Evolutionary conservation across 1,139 yeast species (phyloP), one percentile per base, ranked within the genome.

Genomic region (Candida buenavistaensis): DNA sequence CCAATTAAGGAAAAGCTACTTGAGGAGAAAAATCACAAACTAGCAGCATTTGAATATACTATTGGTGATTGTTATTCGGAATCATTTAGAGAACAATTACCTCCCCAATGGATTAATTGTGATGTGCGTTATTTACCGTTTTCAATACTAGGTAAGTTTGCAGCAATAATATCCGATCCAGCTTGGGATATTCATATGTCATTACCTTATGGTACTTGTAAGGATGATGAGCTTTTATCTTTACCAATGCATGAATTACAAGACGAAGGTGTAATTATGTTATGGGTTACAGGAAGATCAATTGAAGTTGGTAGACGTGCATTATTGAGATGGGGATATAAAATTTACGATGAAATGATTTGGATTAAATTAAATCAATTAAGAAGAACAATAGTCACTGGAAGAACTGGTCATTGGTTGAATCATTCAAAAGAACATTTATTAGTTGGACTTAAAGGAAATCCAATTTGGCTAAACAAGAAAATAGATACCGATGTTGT

Each of bases 231-330:
- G 46, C 64, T 90, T 29, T 58, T 82, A 38, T 66, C 77, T 7
- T 64, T 90, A 23, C 82, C 87, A 13, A 72, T 90, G 57, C 72
- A 76, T 27, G 63, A 72, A 30, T 64, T 90, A 26, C 97, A 89
- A 56, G 81, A 78, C 37, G 95, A 87, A 53, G 97, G 97, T 0
- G 63, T 90, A 3, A 63, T 88, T 34, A 70, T 89, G 44, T 68
- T 90, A 20, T 90, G 97, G 97, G 97, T 89, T 4, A 90, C 97
- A 1, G 97, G 97, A 0, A 70, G 97, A 32, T 89, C 96, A 4
- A 80, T 88, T 44, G 97, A 90, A 48, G 69, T 84, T 25, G 97
- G 97, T 1, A 73, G 95, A 27, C 77, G 78, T 41, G 88, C 92
- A 7, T 62, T 90, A 38, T 57, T 57, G 5, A 78, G 75, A 44